Evolutionary conservation across 2,329 filamentous ascomycete genomes (phyloP).

Genomic region (Helicocarpus griseus): DNA sequence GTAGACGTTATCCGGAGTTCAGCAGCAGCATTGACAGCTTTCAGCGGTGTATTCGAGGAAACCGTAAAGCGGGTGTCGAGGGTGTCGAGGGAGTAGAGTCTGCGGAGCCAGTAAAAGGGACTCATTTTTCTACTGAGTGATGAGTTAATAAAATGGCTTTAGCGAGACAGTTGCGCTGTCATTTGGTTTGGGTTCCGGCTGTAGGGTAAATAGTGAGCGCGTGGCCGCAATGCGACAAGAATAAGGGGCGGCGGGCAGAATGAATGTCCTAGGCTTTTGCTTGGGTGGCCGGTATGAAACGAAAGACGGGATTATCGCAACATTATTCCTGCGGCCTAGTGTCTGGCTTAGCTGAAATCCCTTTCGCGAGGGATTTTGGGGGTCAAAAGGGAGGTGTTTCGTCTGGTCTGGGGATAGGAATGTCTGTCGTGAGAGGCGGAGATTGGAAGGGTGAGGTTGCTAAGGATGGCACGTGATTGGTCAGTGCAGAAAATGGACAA

Average conservation of each 20-base stretch:
- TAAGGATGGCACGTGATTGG: background rate
- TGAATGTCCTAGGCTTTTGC: background rate
- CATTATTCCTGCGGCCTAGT: background rate
- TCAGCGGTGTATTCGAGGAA: slow-evolving; percentile 59
- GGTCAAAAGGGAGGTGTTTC: background rate
- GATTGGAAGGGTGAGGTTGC: background rate
- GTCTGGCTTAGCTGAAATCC: background rate
- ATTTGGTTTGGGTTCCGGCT: too few relatives aligned
- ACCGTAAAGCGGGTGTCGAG: slow-evolving; percentile 65
- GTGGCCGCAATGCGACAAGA: background rate
- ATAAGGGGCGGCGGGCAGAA: background rate
- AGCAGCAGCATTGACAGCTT: slow-evolving; percentile 45
- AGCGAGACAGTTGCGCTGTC: background rate
- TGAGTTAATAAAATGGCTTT: background rate
- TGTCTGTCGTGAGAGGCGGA: background rate
- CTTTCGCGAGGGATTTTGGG: background rate
- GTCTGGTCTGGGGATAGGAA: background rate
- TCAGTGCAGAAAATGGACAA: too few relatives aligned
- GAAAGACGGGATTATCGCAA: background rate
- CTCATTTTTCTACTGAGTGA: slow-evolving; percentile 28
- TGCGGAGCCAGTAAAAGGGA: slow-evolving; percentile 39
- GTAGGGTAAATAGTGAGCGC: background rate
- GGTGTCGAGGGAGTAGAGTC: slow-evolving; percentile 55
- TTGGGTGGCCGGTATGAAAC: background rate
- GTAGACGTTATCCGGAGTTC: slow-evolving; percentile 28